These are phyloP conservation scores for Lagenaria siceraria DNA, from an alignment of 306 rosid species.

Conservation along the genomic window DNA sequence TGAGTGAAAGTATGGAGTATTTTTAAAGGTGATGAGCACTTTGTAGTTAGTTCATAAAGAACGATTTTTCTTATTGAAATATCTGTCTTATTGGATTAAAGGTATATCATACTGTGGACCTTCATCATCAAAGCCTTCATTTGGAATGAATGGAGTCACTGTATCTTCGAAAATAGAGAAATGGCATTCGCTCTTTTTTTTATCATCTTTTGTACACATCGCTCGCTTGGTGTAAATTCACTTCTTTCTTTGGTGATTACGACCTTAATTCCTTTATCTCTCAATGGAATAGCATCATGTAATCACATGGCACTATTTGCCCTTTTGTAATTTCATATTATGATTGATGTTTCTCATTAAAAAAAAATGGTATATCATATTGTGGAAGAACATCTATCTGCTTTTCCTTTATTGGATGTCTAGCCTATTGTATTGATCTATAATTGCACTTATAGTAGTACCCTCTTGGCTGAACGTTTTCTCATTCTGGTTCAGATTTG, in stretches of 20 bases:
- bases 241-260: too few species aligned
- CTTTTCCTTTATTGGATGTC: not conserved
- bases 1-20: not conserved
- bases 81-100: not conserved
- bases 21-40: not conserved
- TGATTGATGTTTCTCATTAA: too few species aligned
- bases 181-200: too few species aligned
- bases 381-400: not conserved
- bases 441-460: not conserved
- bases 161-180: too few species aligned
- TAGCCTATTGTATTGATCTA: not conserved
- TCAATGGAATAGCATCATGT: too few species aligned
- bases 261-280: too few species aligned
- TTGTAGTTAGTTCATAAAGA: not conserved
- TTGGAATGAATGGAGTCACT: too few species aligned
- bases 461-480: not conserved
- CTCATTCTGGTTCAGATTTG: conserved; percentile 38
- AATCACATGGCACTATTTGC: too few species aligned
- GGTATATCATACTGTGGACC: not conserved
- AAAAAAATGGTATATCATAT: not conserved
- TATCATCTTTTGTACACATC: too few species aligned
- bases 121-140: too few species aligned
- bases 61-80: not conserved
- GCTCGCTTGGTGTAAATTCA: too few species aligned
- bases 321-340: too few species aligned